Conservation (phyloP, 2,329 filamentous ascomycete species). For the Colletotrichum karsti region DNA sequence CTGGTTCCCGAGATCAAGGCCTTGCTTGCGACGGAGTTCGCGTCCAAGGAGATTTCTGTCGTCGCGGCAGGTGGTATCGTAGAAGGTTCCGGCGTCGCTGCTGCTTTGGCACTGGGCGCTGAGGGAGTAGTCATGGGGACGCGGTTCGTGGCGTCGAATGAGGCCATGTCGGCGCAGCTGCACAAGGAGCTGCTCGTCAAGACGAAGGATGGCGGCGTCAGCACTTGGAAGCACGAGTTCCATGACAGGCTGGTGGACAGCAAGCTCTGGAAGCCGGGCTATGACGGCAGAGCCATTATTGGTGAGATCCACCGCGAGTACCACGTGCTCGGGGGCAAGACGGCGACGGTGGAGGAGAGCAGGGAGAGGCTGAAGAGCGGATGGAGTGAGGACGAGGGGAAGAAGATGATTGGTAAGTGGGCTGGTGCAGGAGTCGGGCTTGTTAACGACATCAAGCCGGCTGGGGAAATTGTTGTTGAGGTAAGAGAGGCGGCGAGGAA, state of each 20-base stretch:
- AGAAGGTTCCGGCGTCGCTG: conserved; percentile 63
- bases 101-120: conserved; percentile 59
- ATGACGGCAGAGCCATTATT: conserved; percentile 54
- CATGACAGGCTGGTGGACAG: conserved; percentile 50
- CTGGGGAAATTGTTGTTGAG: conserved; percentile 53
- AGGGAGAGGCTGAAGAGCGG: conserved; percentile 46
- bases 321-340: conserved; percentile 29
- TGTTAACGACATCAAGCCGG: conserved; percentile 48
- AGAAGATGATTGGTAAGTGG: conserved; percentile 45
- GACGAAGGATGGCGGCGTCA: conserved; percentile 51
- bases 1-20: conserved; percentile 66
- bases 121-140: conserved; percentile 55
- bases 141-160: conserved; percentile 53
- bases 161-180: conserved; percentile 50
- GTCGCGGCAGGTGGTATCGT: conserved; percentile 69
- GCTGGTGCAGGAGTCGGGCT: conserved; percentile 55
- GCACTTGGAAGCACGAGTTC: conserved; percentile 57
- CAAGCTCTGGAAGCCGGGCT: conserved; percentile 49
- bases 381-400: conserved; percentile 42
- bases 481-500: conserved; percentile 46
- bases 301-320: conserved; percentile 49
- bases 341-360: conserved; percentile 45
- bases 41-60: conserved; percentile 45
- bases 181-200: conserved; percentile 50
- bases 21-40: conserved; percentile 49